Conservation (phyloP, 768 basidiomycete species). For the Naganishia onofrii region DNA sequence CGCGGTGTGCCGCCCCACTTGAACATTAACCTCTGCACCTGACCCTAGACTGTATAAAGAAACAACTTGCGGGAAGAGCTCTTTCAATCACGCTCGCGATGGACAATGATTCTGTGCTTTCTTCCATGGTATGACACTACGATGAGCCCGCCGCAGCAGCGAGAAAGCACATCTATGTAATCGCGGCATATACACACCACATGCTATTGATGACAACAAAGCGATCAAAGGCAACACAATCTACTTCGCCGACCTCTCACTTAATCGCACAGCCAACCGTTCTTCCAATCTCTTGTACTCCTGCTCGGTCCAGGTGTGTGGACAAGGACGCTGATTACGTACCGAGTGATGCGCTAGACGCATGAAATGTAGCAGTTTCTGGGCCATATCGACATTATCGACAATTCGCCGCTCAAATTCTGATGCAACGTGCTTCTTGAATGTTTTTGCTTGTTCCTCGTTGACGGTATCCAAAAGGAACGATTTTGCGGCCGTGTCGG, state of each 20-base stretch:
- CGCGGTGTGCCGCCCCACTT: too few species aligned
- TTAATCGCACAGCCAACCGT: neutral
- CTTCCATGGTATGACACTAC: neutral
- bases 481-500: neutral
- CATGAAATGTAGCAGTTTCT: neutral
- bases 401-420: neutral
- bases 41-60: neutral
- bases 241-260: too few species aligned
- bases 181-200: neutral
- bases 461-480: neutral
- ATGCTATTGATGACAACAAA: neutral
- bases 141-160: neutral
- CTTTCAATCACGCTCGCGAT: neutral
- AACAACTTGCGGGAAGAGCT: neutral
- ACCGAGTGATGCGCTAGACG: neutral
- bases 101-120: neutral
- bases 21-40: too few species aligned
- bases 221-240: neutral
- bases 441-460: neutral
- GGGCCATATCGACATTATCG: neutral
- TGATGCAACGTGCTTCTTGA: neutral
- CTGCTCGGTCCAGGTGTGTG: neutral
- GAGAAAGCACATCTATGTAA: too few species aligned
- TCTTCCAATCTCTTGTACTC: neutral
- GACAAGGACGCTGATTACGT: neutral